phyloP scores from a whole-genome alignment of 441 rosid genomes.

The Brassica balearica region DNA sequence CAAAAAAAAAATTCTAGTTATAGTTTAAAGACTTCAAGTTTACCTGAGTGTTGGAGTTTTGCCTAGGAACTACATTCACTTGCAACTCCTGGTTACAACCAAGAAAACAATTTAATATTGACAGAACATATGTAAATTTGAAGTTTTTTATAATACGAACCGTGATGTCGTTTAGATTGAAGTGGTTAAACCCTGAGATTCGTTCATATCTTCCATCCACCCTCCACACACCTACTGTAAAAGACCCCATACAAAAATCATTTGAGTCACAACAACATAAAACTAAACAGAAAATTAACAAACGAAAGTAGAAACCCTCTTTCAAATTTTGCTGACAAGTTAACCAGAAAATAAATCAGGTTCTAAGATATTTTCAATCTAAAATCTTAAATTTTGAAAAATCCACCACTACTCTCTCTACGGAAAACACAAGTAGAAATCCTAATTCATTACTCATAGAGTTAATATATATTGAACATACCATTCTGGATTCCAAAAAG shows the following conservation, averaged over 20 bases:
- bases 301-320: neutral
- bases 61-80: slow-evolving; percentile 4
- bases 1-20: too few species aligned
- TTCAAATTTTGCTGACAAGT: neutral
- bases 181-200: neutral
- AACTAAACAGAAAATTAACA: neutral
- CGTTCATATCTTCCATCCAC: slow-evolving; percentile 4
- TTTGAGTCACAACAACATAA: neutral
- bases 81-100: slow-evolving; percentile 11
- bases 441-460: neutral
- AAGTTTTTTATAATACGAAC: slow-evolving; percentile 2
- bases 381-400: too few species aligned
- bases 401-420: neutral
- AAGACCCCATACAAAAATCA: neutral
- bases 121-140: neutral
- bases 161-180: slow-evolving; percentile 11
- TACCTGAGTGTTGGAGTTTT: neutral
- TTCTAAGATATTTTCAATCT: slow-evolving; percentile 2
- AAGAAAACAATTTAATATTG: neutral
- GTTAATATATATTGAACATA: neutral
- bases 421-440: neutral
- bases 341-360: neutral
- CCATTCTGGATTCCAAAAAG: slow-evolving; percentile 6
- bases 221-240: slow-evolving; percentile 5
- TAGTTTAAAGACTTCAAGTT: neutral